These are phyloP conservation scores for Fraxinus excelsior DNA, from an alignment of 257 asterid genomes.

Conservation along the genomic window DNA sequence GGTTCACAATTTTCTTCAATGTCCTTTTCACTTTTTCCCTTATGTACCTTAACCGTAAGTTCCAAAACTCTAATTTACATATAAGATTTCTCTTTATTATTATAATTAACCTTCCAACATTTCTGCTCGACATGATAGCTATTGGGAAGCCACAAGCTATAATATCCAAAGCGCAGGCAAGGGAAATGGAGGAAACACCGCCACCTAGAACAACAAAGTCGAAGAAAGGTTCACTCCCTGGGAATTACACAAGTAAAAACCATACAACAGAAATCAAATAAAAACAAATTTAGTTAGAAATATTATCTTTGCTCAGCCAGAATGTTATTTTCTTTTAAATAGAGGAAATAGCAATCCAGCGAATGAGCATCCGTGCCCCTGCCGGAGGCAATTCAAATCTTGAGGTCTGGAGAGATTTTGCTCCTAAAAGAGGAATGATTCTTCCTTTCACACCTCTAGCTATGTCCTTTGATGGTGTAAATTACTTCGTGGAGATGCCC, in stretches of 20 bases:
- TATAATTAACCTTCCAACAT: not conserved
- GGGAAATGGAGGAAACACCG: constrained; percentile 60
- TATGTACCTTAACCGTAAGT: constrained; percentile 72
- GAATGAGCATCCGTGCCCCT: constrained; percentile 54
- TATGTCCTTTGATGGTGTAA: constrained; percentile 66
- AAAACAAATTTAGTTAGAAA: not conserved
- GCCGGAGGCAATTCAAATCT: constrained; percentile 30
- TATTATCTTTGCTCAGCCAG: constrained; percentile 3
- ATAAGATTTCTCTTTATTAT: not conserved
- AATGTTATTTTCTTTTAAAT: constrained; percentile 6
- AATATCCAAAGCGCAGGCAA: constrained; percentile 80
- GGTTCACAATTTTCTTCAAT: constrained; percentile 62
- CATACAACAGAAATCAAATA: constrained; percentile 9
- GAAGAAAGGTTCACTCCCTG: constrained; percentile 49
- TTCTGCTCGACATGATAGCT: constrained; percentile 40
- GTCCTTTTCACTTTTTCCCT: constrained; percentile 59
- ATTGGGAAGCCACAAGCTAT: constrained; percentile 82
- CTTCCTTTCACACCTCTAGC: constrained; percentile 71
- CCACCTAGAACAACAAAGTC: constrained; percentile 48
- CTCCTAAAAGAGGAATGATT: constrained; percentile 76
- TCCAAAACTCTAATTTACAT: not conserved
- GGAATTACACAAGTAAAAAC: constrained; percentile 59
- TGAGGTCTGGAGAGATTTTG: constrained; percentile 37
- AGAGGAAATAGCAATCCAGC: constrained; percentile 72
- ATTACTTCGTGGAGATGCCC: constrained; percentile 75